phyloP scores from a whole-genome alignment of 306 rosid genomes.

The Sesbania bispinosa region DNA sequence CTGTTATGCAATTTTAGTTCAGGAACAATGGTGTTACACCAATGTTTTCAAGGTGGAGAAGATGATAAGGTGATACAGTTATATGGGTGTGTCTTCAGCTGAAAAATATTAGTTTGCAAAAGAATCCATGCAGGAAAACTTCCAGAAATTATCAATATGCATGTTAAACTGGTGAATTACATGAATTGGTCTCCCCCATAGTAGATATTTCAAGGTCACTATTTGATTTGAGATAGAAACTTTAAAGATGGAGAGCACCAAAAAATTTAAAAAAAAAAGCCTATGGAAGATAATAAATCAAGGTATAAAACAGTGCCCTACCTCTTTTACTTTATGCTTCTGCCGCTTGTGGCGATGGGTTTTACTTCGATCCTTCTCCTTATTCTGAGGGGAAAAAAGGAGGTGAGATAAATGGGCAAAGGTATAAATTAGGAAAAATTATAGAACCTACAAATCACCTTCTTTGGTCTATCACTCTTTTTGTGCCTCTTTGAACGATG shows the following conservation, averaged over 20 bases:
- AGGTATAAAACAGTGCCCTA: constrained; percentile 36
- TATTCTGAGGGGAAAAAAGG: constrained; percentile 35
- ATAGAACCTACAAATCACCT: constrained; percentile 44
- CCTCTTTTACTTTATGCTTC: constrained; percentile 77
- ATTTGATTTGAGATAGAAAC: neutral
- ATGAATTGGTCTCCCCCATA: neutral
- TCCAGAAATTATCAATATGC: neutral
- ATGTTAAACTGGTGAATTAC: neutral
- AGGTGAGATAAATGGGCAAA: constrained; percentile 3
- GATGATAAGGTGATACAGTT: neutral
- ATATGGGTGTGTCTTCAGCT: neutral
- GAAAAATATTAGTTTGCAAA: neutral
- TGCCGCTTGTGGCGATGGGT: constrained; percentile 59
- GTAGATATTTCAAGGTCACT: neutral
- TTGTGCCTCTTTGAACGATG: constrained; percentile 73
- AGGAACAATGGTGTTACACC: neutral
- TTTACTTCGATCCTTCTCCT: constrained; percentile 76
- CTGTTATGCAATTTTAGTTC: neutral
- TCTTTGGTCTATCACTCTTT: constrained; percentile 65
- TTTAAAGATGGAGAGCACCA: neutral
- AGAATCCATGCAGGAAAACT: neutral
- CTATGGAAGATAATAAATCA: constrained; percentile 2
- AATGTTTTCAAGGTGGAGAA: neutral
- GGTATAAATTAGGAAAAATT: neutral
- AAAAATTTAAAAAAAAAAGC: neutral